Percentiles rank a stretch among this genome's conserved stretches.
phyloP scores from a whole-genome alignment of 257 asterid genomes.

The Ligustrum vulgare region DNA sequence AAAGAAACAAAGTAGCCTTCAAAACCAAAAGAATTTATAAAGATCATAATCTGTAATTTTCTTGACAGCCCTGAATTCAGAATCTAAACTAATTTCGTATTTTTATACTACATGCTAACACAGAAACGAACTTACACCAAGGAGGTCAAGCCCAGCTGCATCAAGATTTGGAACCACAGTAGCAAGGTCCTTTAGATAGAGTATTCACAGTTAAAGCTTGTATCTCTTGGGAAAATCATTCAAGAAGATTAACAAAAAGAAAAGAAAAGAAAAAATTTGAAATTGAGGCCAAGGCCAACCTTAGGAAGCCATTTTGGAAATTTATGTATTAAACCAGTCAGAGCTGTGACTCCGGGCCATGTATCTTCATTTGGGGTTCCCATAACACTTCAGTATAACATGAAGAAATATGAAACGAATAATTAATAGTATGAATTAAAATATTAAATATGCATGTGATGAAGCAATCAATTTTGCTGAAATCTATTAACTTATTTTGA shows the following conservation, averaged over 20 bases:
- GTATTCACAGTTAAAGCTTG: slow-evolving; percentile 7
- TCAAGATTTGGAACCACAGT: background rate
- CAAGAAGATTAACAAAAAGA: background rate
- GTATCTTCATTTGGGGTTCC: background rate
- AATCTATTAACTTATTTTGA: background rate
- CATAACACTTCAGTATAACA: background rate
- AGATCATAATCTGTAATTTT: background rate
- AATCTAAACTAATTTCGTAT: background rate
- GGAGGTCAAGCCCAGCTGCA: background rate
- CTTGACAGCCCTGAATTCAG: background rate
- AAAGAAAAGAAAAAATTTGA: background rate
- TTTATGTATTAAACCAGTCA: background rate
- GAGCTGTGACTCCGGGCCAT: background rate
- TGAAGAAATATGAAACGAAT: background rate
- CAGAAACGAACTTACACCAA: background rate
- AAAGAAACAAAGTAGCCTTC: background rate
- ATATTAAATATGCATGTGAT: background rate
- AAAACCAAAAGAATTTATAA: background rate
- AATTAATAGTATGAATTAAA: background rate
- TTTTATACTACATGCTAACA: slow-evolving; percentile 1
- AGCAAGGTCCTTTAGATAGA: background rate
- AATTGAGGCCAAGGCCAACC: background rate
- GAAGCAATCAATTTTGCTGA: background rate
- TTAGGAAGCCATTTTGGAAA: background rate
- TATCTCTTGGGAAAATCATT: slow-evolving; percentile 3